Base-by-base conservation (phyloP, 2,329 filamentous ascomycete species). In the Cercospora brassicicola region DNA sequence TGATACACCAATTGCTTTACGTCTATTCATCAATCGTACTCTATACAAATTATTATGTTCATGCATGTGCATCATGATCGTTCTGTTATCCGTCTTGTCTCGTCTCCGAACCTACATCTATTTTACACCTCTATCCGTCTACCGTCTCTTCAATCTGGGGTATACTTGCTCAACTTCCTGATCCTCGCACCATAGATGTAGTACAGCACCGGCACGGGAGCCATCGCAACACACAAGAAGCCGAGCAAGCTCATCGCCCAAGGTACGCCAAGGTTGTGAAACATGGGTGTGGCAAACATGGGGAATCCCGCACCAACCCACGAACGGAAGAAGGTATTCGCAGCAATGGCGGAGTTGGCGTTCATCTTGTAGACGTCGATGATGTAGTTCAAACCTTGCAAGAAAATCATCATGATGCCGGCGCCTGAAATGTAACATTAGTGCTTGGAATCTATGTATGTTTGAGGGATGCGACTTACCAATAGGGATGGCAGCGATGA, bases 311-410 rank as follows among this genome's bases (percentile, higher is more conserved):
- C 78, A 11, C 78, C 79, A 7, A 80, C 76, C 62, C 63, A 74
- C 5, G 72, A 75, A 53, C 71, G 39, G 20, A 66, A 64, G 36
- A 73, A 77, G n/a, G 76, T 76, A 45, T 80, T 81, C 0, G 75
- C 77, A 1, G 78, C 78, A 18, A 78, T 75, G 10, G 80, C 75
- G 0, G 76, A 78, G 20, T 79, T 79, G 0, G 78, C 78, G 48
- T 80, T 78, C 18, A 75, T 73, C 9, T 77, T 76, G 65, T 82
- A 81, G 0, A 77, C 84, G 88, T 77, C 86, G 84, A 71, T 88
- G 66, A 78, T 76, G 55, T 77, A 78, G 63, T 78, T 78, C 39
- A 75, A 70, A 2, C 75, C 76, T 39, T 77, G 75, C 59, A 77
- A 72, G 66, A 78, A 78, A 81, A 83, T 53, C 80, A 74, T 64